These are phyloP conservation scores for Boletus edulis DNA, from an alignment of 768 basidiomycete species.

Conservation along the genomic window DNA sequence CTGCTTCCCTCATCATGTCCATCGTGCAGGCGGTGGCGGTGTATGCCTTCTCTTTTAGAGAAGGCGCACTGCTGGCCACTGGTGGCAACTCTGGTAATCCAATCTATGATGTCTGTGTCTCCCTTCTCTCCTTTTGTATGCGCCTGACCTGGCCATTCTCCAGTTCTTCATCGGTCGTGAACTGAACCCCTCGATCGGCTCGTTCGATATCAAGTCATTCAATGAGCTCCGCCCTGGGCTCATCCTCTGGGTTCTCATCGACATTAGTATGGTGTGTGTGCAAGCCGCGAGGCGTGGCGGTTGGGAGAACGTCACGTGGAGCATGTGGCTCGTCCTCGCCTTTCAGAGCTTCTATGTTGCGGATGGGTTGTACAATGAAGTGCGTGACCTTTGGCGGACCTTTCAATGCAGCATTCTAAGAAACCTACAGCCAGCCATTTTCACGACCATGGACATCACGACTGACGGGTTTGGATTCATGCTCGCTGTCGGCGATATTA, in stretches of 20 bases:
- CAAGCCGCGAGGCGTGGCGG: slow-evolving; percentile 81
- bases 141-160: neutral
- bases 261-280: slow-evolving; percentile 88
- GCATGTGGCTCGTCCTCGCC: slow-evolving; percentile 83
- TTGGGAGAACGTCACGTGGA: slow-evolving; percentile 69
- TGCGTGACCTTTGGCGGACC: slow-evolving; percentile 20
- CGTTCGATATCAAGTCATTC: slow-evolving; percentile 70
- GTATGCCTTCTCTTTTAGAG: slow-evolving; percentile 68
- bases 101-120: slow-evolving; percentile 80
- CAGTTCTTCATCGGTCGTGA: slow-evolving; percentile 95
- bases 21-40: slow-evolving; percentile 68
- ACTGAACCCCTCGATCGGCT: slow-evolving; percentile 83
- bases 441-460: slow-evolving; percentile 97
- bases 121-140: neutral
- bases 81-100: slow-evolving; percentile 89
- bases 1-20: slow-evolving; percentile 79
- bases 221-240: slow-evolving; percentile 52
- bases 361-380: slow-evolving; percentile 91
- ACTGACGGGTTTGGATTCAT: slow-evolving; percentile 99
- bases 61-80: slow-evolving; percentile 73
- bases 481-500: slow-evolving; percentile 89
- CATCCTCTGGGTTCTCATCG: slow-evolving; percentile 87
- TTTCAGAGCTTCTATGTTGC: slow-evolving; percentile 88
- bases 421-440: slow-evolving; percentile 66
- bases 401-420: neutral